Evolutionary conservation across 257 asterid species (phyloP), one percentile per base, ranked within the genome.

Genomic region (Fraxinus excelsior): DNA sequence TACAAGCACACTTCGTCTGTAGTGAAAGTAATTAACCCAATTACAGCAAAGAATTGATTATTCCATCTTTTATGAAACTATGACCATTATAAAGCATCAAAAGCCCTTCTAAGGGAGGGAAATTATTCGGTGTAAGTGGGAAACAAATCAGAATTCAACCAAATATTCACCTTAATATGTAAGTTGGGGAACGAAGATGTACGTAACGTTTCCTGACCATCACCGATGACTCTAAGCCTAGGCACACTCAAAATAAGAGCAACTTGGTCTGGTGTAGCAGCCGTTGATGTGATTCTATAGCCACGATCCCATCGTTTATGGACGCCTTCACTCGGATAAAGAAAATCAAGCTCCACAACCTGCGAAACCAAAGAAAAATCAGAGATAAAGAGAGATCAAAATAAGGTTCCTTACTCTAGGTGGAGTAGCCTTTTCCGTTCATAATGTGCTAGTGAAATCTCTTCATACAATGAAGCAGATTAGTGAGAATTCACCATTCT

Each of bases 261-360:
- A 74, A 86, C 85, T 74, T 86, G 90, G 79, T 86, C 90, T 60
- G 70, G 9, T 3, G 90, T 86, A 37, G 87, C 87, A 67, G 90
- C 90, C 6, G 87, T 81, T 13, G 87, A 80, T 2, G 87, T 86
- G 69, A 86, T 86, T 19, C 90, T 79, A 38, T 81, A 86, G 18
- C 90, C 90, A 68, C 14, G 35, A 32, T 86, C 90, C 90, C 90
- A 86, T 0, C 90, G 83, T 74, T 82, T 84, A 68, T 86, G 90
- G 74, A 86, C 73, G 46, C 87, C 90, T 74, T 86, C 90, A 67
- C 90, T 81, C n/a, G 89, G 89, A 58, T 86, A 44, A 44, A 44
- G 51, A 44, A 44, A 44, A 13, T 44, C 51, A 44, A 44, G 51
- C 51, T 44, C 49, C 62, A 86, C 90, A 58, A 86, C 90, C 90